Evolutionary conservation across 371 early-diverging fungal species (phyloP).

Genomic region (Mucor indicus): DNA sequence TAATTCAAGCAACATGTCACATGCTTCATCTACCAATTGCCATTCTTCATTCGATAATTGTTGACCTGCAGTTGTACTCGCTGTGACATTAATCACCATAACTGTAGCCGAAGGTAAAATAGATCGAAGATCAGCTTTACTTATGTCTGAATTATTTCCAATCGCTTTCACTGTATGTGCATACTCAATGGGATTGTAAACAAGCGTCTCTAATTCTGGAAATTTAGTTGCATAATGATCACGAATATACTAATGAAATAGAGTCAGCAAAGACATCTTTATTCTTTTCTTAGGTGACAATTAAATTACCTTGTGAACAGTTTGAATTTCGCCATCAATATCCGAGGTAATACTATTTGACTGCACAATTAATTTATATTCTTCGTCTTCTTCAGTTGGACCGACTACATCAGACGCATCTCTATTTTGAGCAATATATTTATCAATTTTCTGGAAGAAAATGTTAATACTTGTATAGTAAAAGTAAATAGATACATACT

Average conservation of each 20-base stretch:
- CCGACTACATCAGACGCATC: constrained; percentile 46
- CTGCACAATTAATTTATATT: constrained; percentile 84
- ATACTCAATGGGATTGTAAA: constrained; percentile 87
- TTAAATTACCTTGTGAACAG: constrained; percentile 75
- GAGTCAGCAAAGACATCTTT: too few species aligned
- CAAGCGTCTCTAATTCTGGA: constrained; percentile 88
- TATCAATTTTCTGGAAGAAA: constrained; percentile 51
- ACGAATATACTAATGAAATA: constrained; percentile 68
- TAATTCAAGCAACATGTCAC: constrained; percentile 76
- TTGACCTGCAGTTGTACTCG: constrained; percentile 78
- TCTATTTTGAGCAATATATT: constrained; percentile 39
- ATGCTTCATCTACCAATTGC: constrained; percentile 72
- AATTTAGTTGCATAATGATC: constrained; percentile 89
- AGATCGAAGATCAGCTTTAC: constrained; percentile 67
- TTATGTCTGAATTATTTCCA: constrained; percentile 71
- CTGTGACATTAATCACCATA: constrained; percentile 94
- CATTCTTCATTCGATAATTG: constrained; percentile 62
- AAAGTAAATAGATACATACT: constrained; percentile 10
- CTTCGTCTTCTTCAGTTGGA: constrained; percentile 78
- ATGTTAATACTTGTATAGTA: neutral
- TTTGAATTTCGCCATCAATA: constrained; percentile 84
- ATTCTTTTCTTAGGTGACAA: neutral
- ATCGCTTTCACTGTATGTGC: constrained; percentile 85
- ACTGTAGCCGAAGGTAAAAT: constrained; percentile 82
- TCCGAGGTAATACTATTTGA: constrained; percentile 85